Conservation (phyloP, 495 filamentous ascomycete genomes). For the Podospora anserina region DNA sequence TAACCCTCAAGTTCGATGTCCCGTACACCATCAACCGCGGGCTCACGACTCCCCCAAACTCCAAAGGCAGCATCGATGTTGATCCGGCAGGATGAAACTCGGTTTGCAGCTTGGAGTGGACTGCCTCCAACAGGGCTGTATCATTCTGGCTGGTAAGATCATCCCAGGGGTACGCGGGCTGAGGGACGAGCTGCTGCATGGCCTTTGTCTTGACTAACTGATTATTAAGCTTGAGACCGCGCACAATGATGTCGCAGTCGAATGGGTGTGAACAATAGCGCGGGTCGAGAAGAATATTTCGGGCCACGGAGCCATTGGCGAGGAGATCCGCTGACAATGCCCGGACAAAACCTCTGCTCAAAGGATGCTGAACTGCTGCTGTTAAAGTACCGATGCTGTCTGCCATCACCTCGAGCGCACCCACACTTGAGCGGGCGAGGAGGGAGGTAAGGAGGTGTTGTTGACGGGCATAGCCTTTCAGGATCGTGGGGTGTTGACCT, state of each 20-base stretch:
- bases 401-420: constrained; percentile 34
- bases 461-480: constrained; percentile 42
- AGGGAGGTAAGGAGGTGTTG: constrained; percentile 29
- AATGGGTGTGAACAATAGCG: constrained; percentile 34
- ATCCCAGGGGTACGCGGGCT: constrained; percentile 17
- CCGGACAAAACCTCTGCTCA: constrained; percentile 40
- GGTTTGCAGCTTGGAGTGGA: constrained; percentile 21
- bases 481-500: constrained; percentile 36
- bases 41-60: constrained; percentile 47
- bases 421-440: constrained; percentile 14
- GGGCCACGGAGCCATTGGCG: constrained; percentile 25
- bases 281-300: constrained; percentile 33
- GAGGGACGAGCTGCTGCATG: constrained; percentile 31
- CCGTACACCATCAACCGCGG: constrained; percentile 47
- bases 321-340: constrained; percentile 36
- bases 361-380: constrained; percentile 30
- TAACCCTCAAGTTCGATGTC: constrained; percentile 41
- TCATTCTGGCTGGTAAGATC: constrained; percentile 3
- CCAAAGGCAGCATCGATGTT: constrained; percentile 43
- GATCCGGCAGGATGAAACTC: constrained; percentile 38
- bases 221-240: constrained; percentile 26
- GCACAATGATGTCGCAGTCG: constrained; percentile 32
- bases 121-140: constrained; percentile 20
- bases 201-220: constrained; percentile 36
- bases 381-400: constrained; percentile 37